phyloP scores from a whole-genome alignment of 352 stramenopile species.

The Phytophthora pluvialis region DNA sequence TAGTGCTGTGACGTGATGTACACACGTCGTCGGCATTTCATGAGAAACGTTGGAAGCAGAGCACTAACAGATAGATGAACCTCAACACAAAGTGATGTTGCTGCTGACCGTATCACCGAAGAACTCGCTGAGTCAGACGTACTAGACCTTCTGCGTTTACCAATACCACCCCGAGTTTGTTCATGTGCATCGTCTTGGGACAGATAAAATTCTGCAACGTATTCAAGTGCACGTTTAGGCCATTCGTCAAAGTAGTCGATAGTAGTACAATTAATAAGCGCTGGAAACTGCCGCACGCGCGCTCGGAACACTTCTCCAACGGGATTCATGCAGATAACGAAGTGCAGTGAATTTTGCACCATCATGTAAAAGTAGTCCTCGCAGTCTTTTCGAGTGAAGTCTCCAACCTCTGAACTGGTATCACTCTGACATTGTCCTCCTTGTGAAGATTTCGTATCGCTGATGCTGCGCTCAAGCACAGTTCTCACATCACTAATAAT shows the following conservation, averaged over 20 bases:
- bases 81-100: conserved; percentile 60
- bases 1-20: conserved; percentile 89
- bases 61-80: conserved; percentile 48
- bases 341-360: conserved; percentile 85
- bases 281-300: conserved; percentile 91
- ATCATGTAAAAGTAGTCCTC: conserved; percentile 85
- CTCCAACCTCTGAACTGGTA: neutral
- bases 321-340: conserved; percentile 92
- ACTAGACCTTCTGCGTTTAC: neutral
- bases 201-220: conserved; percentile 75
- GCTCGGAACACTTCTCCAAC: conserved; percentile 81
- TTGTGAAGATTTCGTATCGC: conserved; percentile 8
- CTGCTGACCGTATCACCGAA: conserved; percentile 29
- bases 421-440: neutral
- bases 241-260: conserved; percentile 95
- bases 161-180: neutral
- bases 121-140: conserved; percentile 13
- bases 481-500: conserved; percentile 69
- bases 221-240: conserved; percentile 87
- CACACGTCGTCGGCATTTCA: conserved; percentile 44
- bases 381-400: conserved; percentile 70
- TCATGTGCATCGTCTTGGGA: conserved; percentile 20
- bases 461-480: conserved; percentile 31
- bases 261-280: conserved; percentile 93
- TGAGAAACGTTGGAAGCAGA: conserved; percentile 42